A percentile compares a stretch with the other conserved stretches of the same genome.
phyloP scores from a whole-genome alignment of 2,329 filamentous ascomycete species.

The Graphilbum fragrans region DNA sequence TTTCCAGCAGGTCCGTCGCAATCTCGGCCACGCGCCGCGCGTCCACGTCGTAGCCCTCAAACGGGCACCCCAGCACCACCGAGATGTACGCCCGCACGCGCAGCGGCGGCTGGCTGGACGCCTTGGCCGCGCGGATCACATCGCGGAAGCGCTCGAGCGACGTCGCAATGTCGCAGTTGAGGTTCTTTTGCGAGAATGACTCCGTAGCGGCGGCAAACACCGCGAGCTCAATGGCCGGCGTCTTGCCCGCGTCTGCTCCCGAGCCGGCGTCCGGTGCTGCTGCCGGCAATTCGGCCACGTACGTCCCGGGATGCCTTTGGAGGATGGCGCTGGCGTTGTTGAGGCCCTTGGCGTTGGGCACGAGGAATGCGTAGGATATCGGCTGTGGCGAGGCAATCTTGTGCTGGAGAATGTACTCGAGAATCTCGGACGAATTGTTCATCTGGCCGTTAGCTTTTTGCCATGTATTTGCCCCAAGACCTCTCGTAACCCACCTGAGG shows the following conservation, averaged over 20 bases:
- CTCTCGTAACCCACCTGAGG: constrained; percentile 45
- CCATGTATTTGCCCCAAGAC: too few species aligned
- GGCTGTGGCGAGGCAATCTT: constrained; percentile 40
- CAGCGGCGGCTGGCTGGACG: constrained; percentile 27
- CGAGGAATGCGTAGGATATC: constrained; percentile 69
- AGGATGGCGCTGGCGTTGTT: constrained; percentile 47
- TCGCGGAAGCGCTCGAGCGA: constrained; percentile 59
- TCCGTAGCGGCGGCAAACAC: constrained; percentile 70
- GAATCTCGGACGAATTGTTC: constrained; percentile 65
- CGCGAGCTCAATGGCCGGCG: constrained; percentile 24
- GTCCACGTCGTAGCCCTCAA: constrained; percentile 53
- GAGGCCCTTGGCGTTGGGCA: constrained; percentile 65
- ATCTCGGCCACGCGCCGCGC: constrained; percentile 53
- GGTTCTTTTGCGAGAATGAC: constrained; percentile 67
- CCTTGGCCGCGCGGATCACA: constrained; percentile 57
- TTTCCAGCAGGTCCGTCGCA: constrained; percentile 60
- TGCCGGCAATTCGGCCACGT: constrained; percentile 29
- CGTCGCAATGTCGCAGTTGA: constrained; percentile 67
- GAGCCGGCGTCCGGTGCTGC: constrained; percentile 5
- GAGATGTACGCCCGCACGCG: constrained; percentile 71
- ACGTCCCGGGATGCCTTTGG: constrained; percentile 34
- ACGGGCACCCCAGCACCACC: constrained; percentile 71
- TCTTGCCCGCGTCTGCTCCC: constrained; percentile 12
- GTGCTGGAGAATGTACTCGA: constrained; percentile 52
- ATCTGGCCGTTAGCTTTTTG: constrained; percentile 51